A percentile compares a stretch with the other conserved stretches of the same genome.
phyloP scores from a whole-genome alignment of 2,329 filamentous ascomycete species.

The Scolecobasidium constrictum region DNA sequence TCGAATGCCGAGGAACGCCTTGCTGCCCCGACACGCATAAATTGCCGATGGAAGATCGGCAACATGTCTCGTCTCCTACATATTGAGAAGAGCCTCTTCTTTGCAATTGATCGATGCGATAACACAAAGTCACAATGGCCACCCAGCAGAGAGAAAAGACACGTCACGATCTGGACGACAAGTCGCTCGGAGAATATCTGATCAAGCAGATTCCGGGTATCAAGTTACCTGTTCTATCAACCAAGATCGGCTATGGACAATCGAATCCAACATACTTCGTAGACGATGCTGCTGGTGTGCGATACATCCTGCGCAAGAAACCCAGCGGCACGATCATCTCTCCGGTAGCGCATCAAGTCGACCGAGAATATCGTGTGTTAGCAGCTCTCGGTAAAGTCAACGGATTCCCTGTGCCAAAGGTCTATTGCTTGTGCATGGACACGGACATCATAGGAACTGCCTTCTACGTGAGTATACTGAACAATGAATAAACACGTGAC shows the following conservation, averaged over 20 bases:
- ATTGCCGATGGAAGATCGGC: too few species aligned
- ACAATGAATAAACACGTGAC: background rate
- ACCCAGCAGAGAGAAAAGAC: background rate
- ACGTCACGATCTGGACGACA: constrained; percentile 21
- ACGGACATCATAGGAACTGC: constrained; percentile 12
- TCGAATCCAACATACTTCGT: constrained; percentile 14
- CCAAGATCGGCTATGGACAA: constrained; percentile 16
- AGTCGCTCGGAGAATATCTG: constrained; percentile 20
- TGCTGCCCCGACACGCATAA: too few species aligned
- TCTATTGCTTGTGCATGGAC: constrained; percentile 13
- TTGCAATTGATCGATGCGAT: too few species aligned
- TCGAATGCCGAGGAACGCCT: too few species aligned
- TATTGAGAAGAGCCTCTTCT: too few species aligned
- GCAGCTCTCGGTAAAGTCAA: constrained; percentile 13
- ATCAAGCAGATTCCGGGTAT: constrained; percentile 17
- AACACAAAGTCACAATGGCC: background rate
- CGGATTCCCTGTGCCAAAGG: constrained; percentile 12
- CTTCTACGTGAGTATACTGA: constrained; percentile 16
- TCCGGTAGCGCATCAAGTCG: constrained; percentile 11
- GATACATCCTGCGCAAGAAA: constrained; percentile 13
- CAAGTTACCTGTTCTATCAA: constrained; percentile 19
- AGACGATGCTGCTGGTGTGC: constrained; percentile 11
- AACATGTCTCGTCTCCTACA: too few species aligned
- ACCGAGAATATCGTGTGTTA: constrained; percentile 13
- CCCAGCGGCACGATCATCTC: constrained; percentile 12